phyloP scores from a whole-genome alignment of 2,329 filamentous ascomycete species.

The Trichoderma polysporum region DNA sequence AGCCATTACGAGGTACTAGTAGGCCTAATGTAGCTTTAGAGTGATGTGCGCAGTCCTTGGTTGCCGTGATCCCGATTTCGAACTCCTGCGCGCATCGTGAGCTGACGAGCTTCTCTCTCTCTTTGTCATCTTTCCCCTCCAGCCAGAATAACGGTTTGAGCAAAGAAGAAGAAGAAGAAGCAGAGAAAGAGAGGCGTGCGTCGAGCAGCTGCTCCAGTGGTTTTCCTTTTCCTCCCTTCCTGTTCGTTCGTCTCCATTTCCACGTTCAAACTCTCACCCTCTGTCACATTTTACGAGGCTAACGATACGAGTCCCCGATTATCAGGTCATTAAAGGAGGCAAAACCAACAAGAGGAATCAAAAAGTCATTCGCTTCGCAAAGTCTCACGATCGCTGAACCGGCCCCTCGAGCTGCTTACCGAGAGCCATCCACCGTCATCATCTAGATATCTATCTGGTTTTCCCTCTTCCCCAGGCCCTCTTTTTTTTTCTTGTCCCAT shows the following conservation, averaged over 20 bases:
- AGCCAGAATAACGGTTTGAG: not conserved
- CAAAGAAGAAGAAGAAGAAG: not conserved
- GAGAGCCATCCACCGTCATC: not conserved
- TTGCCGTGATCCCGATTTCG: slow-evolving; percentile 15
- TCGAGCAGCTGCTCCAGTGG: not conserved
- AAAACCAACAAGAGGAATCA: not conserved
- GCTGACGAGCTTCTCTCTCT: not conserved
- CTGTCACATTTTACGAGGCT: not conserved
- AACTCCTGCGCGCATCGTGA: not conserved
- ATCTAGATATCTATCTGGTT: not conserved
- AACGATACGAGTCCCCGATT: not conserved
- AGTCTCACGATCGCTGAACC: not conserved
- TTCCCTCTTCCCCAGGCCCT: not conserved
- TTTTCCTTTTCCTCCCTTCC: not conserved
- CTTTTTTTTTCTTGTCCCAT: not conserved
- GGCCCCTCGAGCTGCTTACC: not conserved
- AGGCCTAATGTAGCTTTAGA: slow-evolving; percentile 4
- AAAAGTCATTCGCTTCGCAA: not conserved
- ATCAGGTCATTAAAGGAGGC: not conserved
- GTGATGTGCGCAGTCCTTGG: not conserved
- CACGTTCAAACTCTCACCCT: not conserved
- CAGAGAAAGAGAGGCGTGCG: not conserved
- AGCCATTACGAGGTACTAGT: slow-evolving; percentile 1
- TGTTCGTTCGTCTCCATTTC: not conserved
- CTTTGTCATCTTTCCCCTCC: not conserved